Evolutionary conservation across 495 filamentous ascomycete genomes (phyloP).

Genomic region (Neurospora sp.): DNA sequence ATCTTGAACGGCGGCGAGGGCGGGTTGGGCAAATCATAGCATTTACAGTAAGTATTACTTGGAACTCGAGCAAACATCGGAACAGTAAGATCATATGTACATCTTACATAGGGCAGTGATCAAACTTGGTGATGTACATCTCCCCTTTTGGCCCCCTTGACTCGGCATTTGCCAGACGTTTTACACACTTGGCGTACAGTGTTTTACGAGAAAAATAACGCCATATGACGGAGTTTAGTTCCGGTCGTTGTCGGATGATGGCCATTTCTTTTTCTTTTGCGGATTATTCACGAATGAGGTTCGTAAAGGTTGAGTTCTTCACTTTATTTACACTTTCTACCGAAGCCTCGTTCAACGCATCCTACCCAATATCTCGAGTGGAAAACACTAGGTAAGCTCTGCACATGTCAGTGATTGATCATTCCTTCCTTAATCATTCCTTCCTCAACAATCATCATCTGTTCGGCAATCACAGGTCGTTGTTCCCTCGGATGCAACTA

Average conservation of each 20-base stretch:
- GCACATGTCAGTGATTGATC: not conserved
- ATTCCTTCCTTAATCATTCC: not conserved
- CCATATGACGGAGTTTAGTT: not conserved
- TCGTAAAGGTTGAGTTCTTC: not conserved
- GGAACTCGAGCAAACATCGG: not conserved
- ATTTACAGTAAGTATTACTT: not conserved
- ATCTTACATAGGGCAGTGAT: not conserved
- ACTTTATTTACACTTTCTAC: not conserved
- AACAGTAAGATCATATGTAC: not conserved
- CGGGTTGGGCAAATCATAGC: not conserved
- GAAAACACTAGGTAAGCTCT: not conserved
- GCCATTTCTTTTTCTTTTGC: not conserved
- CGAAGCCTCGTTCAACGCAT: not conserved
- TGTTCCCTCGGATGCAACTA: not conserved
- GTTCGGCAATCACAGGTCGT: not conserved
- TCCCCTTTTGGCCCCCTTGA: not conserved
- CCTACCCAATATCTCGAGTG: not conserved
- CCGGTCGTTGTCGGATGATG: not conserved
- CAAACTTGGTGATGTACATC: not conserved
- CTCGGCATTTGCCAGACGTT: not conserved
- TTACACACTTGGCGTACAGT: not conserved
- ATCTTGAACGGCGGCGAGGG: not conserved
- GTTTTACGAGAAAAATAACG: not conserved
- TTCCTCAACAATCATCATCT: not conserved
- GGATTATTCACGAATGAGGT: not conserved